Conservation (phyloP, 164 flowering plant genomes). For the Magnolia officinalis region DNA sequence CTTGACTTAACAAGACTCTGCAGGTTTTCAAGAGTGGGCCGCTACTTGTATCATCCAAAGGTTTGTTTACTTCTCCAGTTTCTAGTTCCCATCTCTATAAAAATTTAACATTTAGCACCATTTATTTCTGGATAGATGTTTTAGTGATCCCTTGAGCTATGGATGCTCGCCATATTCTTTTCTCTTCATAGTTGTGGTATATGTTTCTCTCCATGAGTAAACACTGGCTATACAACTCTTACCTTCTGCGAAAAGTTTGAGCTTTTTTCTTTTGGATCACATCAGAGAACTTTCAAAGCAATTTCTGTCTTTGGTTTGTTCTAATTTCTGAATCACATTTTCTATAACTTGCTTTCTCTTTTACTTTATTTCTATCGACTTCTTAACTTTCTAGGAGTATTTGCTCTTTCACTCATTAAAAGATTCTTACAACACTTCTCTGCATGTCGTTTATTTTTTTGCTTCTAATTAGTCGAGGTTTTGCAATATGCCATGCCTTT, state of each 20-base stretch:
- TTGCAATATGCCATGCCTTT: background rate
- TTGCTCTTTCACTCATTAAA: background rate
- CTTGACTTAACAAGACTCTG: constrained; percentile 4
- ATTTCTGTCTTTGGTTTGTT: background rate
- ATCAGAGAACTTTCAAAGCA: background rate
- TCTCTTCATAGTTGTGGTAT: background rate
- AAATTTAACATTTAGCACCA: background rate
- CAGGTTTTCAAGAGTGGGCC: constrained; percentile 86
- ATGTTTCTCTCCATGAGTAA: background rate
- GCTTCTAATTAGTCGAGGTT: background rate
- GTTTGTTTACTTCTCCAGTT: constrained; percentile 23
- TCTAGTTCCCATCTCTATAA: background rate
- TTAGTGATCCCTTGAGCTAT: background rate
- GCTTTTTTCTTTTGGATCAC: background rate
- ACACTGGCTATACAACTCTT: background rate
- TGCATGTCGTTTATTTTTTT: background rate
- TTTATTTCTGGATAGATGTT: background rate
- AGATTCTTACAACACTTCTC: background rate
- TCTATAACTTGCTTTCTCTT: background rate
- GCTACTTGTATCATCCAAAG: constrained; percentile 68
- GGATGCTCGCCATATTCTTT: background rate
- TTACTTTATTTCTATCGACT: background rate
- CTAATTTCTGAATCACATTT: background rate
- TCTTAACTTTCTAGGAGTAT: background rate
- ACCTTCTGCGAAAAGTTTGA: background rate